Conservation (phyloP, 495 filamentous ascomycete species). For the Penicillium dipodomyicola region DNA sequence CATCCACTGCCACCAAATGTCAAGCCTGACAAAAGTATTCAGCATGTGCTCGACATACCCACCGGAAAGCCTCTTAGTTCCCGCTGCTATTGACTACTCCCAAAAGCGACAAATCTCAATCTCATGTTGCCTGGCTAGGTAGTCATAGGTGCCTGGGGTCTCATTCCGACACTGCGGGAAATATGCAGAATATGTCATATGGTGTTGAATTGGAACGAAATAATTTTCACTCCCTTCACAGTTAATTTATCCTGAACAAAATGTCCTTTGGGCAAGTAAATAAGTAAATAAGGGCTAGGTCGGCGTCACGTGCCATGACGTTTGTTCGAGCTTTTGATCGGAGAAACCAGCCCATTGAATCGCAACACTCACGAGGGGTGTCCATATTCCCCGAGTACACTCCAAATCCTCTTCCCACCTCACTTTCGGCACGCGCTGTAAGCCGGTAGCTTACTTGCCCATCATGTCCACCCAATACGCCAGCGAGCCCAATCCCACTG, state of each 20-base stretch:
- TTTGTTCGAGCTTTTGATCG: constrained; percentile 14
- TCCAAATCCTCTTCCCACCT: background rate
- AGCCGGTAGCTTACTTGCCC: constrained; percentile 2
- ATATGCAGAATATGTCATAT: background rate
- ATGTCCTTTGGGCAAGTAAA: background rate
- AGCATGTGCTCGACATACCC: background rate
- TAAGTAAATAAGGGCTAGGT: background rate
- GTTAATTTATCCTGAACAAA: background rate
- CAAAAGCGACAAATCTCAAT: constrained; percentile 6
- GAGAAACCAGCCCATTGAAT: background rate
- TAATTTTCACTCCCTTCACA: background rate
- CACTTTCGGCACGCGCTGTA: constrained; percentile 2
- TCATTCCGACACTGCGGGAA: background rate
- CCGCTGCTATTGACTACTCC: background rate
- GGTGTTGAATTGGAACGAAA: background rate
- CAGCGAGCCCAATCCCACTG: constrained; percentile 89
- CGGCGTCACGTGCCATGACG: constrained; percentile 29
- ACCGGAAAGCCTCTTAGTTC: background rate
- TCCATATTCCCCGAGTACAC: background rate
- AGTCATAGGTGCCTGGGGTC: background rate
- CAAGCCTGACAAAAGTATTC: too few relatives aligned
- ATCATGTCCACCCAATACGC: constrained; percentile 87
- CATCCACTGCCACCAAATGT: background rate
- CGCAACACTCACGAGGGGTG: constrained; percentile 5
- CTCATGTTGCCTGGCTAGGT: background rate